Conservation (phyloP, 768 basidiomycete genomes). For the Lentinus tigrinus region DNA sequence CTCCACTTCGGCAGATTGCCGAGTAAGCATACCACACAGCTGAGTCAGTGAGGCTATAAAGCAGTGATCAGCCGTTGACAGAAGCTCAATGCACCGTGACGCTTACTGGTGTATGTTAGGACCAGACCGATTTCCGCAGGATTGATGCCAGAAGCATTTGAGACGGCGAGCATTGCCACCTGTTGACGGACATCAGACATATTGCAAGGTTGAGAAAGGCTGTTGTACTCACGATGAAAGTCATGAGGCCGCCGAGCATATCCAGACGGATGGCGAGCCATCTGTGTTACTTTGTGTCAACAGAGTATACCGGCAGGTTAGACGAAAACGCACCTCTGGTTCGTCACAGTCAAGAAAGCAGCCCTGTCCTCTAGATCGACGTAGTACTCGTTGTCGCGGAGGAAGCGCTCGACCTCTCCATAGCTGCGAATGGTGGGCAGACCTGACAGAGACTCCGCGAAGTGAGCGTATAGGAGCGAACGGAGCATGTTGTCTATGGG, state of each 20-base stretch:
- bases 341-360: constrained; percentile 60
- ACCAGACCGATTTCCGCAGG: constrained; percentile 73
- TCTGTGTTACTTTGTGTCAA: constrained; percentile 26
- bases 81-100: neutral
- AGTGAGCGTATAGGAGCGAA: constrained; percentile 73
- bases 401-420: constrained; percentile 60
- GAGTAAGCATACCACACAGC: constrained; percentile 50
- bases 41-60: constrained; percentile 48
- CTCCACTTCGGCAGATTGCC: constrained; percentile 64
- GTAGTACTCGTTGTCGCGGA: constrained; percentile 60
- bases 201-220: neutral
- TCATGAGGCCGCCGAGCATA: constrained; percentile 59
- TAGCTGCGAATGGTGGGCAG: constrained; percentile 73
- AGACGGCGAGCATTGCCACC: constrained; percentile 67
- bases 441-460: constrained; percentile 75
- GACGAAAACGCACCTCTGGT: constrained; percentile 48
- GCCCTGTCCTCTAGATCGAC: constrained; percentile 78
- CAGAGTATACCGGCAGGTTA: neutral
- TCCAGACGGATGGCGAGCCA: constrained; percentile 77
- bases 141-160: constrained; percentile 52
- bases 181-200: constrained; percentile 21
- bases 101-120: constrained; percentile 61
- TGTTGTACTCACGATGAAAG: constrained; percentile 44
- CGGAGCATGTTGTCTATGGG: constrained; percentile 64
- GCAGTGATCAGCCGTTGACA: neutral